Conservation (phyloP, 2,329 filamentous ascomycete species). For the Nemania serpens region DNA sequence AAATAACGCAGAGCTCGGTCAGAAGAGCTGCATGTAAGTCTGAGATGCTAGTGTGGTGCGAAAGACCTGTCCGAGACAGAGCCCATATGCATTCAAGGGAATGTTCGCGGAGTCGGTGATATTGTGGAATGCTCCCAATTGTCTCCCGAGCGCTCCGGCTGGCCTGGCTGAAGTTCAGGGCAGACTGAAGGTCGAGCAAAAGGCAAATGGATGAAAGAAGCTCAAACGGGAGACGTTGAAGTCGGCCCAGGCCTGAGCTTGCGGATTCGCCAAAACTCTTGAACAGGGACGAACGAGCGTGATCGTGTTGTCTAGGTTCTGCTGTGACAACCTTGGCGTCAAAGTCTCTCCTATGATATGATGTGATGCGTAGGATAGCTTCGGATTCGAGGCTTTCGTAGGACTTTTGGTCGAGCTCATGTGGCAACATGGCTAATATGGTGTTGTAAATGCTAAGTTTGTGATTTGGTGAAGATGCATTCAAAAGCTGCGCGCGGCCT, state of each 20-base stretch:
- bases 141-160: not conserved
- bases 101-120: not conserved
- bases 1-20: not conserved
- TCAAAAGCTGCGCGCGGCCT: not conserved
- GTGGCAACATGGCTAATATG: not conserved
- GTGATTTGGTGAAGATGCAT: not conserved
- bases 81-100: not conserved
- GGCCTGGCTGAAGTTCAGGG: not conserved
- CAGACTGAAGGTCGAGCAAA: not conserved
- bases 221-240: not conserved
- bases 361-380: not conserved
- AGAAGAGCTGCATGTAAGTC: not conserved
- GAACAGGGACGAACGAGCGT: not conserved
- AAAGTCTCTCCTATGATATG: not conserved
- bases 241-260: not conserved
- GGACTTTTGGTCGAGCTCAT: not conserved
- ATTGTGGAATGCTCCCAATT: not conserved
- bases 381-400: not conserved
- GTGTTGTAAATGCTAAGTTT: not conserved
- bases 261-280: not conserved
- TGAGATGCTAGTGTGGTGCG: not conserved
- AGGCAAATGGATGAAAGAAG: constrained; percentile 1
- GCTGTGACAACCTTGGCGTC: not conserved
- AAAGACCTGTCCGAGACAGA: not conserved
- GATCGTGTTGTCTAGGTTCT: not conserved